Conservation (phyloP, 1,139 yeast species). For the Geotrichum bryndzae region DNA sequence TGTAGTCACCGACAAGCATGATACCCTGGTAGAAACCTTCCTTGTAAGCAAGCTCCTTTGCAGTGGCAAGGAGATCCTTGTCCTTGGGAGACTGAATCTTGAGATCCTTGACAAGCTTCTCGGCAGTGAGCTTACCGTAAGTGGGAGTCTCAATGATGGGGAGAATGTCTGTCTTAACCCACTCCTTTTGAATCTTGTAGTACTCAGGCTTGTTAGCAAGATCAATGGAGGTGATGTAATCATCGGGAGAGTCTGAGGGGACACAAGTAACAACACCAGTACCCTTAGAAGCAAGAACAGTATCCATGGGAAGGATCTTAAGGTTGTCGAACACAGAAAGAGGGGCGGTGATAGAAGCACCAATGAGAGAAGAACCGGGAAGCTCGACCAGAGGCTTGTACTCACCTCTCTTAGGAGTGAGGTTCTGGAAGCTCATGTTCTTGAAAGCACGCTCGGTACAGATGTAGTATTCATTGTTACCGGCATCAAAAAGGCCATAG, state of each 20-base stretch:
- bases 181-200: conserved; percentile 75
- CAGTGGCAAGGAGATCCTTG: conserved; percentile 74
- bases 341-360: conserved; percentile 85
- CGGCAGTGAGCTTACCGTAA: conserved; percentile 88
- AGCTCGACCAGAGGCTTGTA: conserved; percentile 56
- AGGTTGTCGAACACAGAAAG: conserved; percentile 63
- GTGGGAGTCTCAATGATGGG: conserved; percentile 74
- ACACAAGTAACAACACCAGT: conserved; percentile 99
- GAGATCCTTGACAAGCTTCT: conserved; percentile 71
- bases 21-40: conserved; percentile 93
- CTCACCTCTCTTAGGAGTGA: conserved; percentile 84
- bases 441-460: conserved; percentile 97
- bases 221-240: conserved; percentile 78
- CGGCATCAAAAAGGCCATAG: conserved; percentile 88
- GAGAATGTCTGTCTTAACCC: conserved; percentile 70
- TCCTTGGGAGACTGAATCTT: conserved; percentile 96
- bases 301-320: conserved; percentile 94
- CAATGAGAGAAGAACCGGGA: conserved; percentile 70
- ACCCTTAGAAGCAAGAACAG: conserved; percentile 90
- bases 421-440: conserved; percentile 92
- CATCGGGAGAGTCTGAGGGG: conserved; percentile 98
- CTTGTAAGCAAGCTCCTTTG: conserved; percentile 92
- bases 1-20: conserved; percentile 72
- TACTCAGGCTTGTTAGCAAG: conserved; percentile 86
- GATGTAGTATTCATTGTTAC: conserved; percentile 68